These are phyloP conservation scores for Monosporascus sp. DNA, from an alignment of 2,329 filamentous ascomycete genomes.

Conservation along the genomic window DNA sequence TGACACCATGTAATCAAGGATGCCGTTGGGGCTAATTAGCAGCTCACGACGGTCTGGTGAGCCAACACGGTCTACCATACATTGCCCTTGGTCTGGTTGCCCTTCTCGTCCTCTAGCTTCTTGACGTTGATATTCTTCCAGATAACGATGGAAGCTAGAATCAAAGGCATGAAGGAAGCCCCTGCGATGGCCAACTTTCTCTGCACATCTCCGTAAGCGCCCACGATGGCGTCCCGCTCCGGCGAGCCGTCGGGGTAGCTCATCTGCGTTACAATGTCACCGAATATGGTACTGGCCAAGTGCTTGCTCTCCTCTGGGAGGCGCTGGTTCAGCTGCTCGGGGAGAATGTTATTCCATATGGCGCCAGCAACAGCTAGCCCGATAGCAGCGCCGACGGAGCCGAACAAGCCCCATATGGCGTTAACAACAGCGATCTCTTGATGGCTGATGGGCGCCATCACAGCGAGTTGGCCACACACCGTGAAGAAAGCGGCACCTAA, in stretches of 20 bases:
- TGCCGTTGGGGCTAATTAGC: not conserved
- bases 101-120: conserved; percentile 27
- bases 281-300: conserved; percentile 32
- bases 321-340: conserved; percentile 30
- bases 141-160: conserved; percentile 26
- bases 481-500: conserved; percentile 34
- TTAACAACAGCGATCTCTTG: conserved; percentile 51
- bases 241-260: conserved; percentile 40
- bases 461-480: conserved; percentile 44
- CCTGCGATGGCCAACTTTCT: conserved; percentile 34
- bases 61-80: conserved; percentile 19
- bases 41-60: not conserved
- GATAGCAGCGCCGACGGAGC: conserved; percentile 53
- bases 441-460: conserved; percentile 50
- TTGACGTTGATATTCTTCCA: conserved; percentile 36
- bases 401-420: conserved; percentile 52
- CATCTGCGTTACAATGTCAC: conserved; percentile 45
- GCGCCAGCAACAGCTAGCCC: conserved; percentile 53
- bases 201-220: conserved; percentile 42
- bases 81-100: conserved; percentile 29
- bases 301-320: conserved; percentile 37
- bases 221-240: conserved; percentile 49
- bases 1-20: too few species aligned
- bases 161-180: conserved; percentile 28
- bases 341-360: conserved; percentile 53